Evolutionary conservation across 1,284 basidiomycete genomes (phyloP).

Genomic region (Sanghuangporus weigelae): DNA sequence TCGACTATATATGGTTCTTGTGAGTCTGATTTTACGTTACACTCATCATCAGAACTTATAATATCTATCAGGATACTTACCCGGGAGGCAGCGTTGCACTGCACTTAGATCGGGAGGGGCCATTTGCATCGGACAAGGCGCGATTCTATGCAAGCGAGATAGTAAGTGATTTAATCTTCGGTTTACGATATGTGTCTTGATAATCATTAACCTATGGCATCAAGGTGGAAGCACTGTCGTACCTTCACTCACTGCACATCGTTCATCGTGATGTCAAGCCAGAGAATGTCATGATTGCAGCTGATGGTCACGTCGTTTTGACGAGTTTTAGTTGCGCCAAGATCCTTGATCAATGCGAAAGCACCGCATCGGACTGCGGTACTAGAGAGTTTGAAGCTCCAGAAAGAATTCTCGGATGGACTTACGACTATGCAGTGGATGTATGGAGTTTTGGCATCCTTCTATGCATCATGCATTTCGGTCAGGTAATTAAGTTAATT

Average conservation of each 20-base stretch:
- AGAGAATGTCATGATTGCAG: conserved; percentile 59
- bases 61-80: conserved; percentile 38
- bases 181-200: not conserved
- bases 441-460: conserved; percentile 80
- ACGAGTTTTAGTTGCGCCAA: conserved; percentile 58
- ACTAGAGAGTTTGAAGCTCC: conserved; percentile 63
- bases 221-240: conserved; percentile 52
- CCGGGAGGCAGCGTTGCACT: conserved; percentile 56
- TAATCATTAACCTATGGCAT: not conserved
- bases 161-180: conserved; percentile 25
- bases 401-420: conserved; percentile 65
- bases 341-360: conserved; percentile 23
- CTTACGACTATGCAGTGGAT: conserved; percentile 73
- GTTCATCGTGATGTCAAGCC: conserved; percentile 51
- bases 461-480: conserved; percentile 64
- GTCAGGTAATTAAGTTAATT: conserved; percentile 34
- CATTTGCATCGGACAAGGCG: conserved; percentile 49
- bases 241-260: conserved; percentile 48
- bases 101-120: conserved; percentile 52
- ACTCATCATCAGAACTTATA: not conserved
- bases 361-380: conserved; percentile 19
- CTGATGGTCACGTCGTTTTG: conserved; percentile 61
- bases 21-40: conserved; percentile 21
- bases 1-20: conserved; percentile 54
- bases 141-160: conserved; percentile 68